Base-by-base conservation (phyloP, 129 eudicot species). In the Ambrosia artemisiifolia region DNA sequence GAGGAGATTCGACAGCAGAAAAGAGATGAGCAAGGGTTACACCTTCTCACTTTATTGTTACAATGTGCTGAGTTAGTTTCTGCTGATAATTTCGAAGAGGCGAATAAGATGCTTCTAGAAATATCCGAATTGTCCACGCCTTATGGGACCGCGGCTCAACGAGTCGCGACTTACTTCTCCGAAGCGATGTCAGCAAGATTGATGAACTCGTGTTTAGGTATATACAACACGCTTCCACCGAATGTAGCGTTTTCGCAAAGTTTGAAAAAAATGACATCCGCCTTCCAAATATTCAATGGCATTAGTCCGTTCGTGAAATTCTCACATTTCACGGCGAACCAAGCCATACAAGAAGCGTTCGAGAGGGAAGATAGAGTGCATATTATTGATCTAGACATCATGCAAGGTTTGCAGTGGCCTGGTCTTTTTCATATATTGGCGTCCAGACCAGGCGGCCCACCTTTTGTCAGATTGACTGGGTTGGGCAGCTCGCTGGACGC, bases 341-440 rank as follows among this genome's bases (percentile, higher is more conserved):
- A 94, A 74, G 99, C 99, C 3, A 94, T 94, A 36, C 99, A 94
- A 42, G 97, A 94, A 63, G 99, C 99, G 1, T 94, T 94, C 19
- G 97, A 90, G 65, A 79, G 91, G 67, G 99, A 90, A 51, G 94
- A 94, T 9, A 69, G 91, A 65, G 99, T 94, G 24, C 99, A 94
- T 66, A 90, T 94, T 5, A 86, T 94, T 49, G 99, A 94, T 74
- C 93, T 94, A 0, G 99, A 94, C 63, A 90, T 94, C 55, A 94
- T 94, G 99, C 99, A 94, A 77, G 99, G 99, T 3, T 65, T 94
- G 16, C 99, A 94, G 49, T 94, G 99, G 99, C 99, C 99, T n/a
- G 99, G 99, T 1, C 83, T 94, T 32, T 94, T 94, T 65, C 99
- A 94, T 67, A 94, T 94, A 34, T 61, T 94, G 68, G 97, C 99